Base-by-base conservation (phyloP, 1,139 yeast species). In the Saccharomyces pastorianus region DNA sequence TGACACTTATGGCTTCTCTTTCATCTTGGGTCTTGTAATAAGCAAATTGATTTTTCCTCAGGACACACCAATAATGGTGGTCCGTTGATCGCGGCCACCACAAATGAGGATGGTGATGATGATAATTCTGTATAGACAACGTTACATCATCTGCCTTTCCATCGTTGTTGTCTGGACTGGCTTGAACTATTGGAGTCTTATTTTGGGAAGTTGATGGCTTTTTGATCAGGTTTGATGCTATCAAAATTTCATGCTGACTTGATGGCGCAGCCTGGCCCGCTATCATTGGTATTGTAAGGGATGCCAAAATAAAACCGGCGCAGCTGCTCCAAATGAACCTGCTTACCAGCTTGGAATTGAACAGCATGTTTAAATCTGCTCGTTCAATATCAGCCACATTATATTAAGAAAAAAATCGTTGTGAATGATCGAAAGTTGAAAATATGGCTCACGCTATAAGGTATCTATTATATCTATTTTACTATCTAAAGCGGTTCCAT, bases 1-100 rank as follows among this genome's bases (percentile, higher is more conserved):
- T 71, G 11, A 83, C 83, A 51, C 71, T 73, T 48, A 75, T 71
- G 0, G 85, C 82, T 63, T 81, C 80, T 64, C 81, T 76, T 61
- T 83, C 88, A 44, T 75, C 69, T 14, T 76, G 74, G 60, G 82
- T 84, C 62, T 81, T 81, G 65, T 83, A 83, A 64, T 79, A 81
- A n/a, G 83, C 73, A 42, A 83, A 70, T 62, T 81, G 86, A 51
- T 76, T 73, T 20, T 72, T 71, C 44, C 88, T 70, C n/a, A 83
- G 69, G 2, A 81, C 84, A 58, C 81, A 79, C 88, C 88, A 83
- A 47, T 57, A 61, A 29, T 48, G 46, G 20, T 54, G 56, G 20
- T 52, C 55, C 13, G 42, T 46, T 44, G 49, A 42, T 3, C 47
- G 27, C 1, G 54, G 54, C 56, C 55, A 52, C 53, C 54, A 46